Percentiles rank a stretch among this genome's conserved stretches.
These are phyloP conservation scores for Trypanosoma congolense DNA, from an alignment of 208 protist species.

Conservation along the genomic window DNA sequence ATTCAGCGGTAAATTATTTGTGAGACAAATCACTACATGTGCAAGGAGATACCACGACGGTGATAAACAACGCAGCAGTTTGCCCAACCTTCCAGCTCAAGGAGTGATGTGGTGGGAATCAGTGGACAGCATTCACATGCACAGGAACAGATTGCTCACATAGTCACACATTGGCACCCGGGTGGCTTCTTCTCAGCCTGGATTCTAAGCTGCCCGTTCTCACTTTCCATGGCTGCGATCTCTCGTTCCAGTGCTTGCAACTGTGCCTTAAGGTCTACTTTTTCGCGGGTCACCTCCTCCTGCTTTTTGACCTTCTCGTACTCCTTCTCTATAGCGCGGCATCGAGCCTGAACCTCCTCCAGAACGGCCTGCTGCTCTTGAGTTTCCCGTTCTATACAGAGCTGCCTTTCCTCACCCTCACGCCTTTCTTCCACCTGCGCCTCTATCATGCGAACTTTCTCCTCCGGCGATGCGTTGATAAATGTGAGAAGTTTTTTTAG, in stretches of 20 bases:
- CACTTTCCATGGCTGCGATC: conserved; percentile 42
- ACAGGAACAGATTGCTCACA: too few species aligned
- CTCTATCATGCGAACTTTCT: conserved; percentile 32
- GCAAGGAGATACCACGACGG: too few species aligned
- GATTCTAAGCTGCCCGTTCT: conserved; percentile 36
- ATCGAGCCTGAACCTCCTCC: conserved; percentile 18
- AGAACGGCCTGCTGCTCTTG: conserved; percentile 20
- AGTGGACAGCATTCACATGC: too few species aligned
- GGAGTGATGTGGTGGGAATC: too few species aligned
- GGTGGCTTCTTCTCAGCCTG: conserved; percentile 37
- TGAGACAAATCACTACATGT: too few species aligned
- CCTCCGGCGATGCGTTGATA: conserved; percentile 47
- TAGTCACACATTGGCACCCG: conserved; percentile 48
- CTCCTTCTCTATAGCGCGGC: conserved; percentile 27
- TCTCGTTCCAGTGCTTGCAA: conserved; percentile 53
- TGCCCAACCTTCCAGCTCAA: too few species aligned
- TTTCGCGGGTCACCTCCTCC: conserved; percentile 34
- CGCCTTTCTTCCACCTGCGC: conserved; percentile 18
- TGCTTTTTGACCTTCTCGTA: conserved; percentile 40
- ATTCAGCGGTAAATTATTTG: too few species aligned
- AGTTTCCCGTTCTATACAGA: conserved; percentile 25
- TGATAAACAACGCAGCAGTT: too few species aligned
- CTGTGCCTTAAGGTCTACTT: conserved; percentile 37
- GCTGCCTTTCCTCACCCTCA: conserved; percentile 23
- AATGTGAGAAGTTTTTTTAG: conserved; percentile 48